Base-by-base conservation (phyloP, 2,329 filamentous ascomycete species). In the Rhynchosporium agropyri region DNA sequence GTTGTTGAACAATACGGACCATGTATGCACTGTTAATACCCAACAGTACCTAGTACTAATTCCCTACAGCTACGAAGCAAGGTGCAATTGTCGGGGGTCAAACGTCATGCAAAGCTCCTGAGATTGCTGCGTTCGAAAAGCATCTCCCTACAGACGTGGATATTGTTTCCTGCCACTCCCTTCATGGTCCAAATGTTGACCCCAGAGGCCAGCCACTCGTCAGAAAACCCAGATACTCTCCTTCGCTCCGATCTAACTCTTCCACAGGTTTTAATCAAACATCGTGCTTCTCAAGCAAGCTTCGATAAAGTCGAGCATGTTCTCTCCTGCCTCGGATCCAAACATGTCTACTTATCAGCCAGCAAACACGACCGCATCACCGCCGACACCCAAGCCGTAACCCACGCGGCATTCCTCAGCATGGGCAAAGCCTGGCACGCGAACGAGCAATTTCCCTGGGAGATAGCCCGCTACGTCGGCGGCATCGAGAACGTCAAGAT, bases 401-500 rank as follows among this genome's bases (percentile, higher is more conserved):
- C 95, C 0, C 95, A 99, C 78, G 95, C 93, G 1, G 95, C 96
- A 33, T 99, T 99, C 76, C 81, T 99, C 57, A 91, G 89, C 74
- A 99, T 99, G 95, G 95, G 96, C 67, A 96, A 94, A 67, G 95
- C 95, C 8, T 99, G 96, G 96, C 90, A 92, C 69, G 93, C 93
- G 38, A 96, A 96, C 76, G 85, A 89, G 63, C 92, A 99, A 75
- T 99, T 98, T 72, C 95, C 96, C 0, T 99, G 95, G 95, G 94
- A 98, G 72, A 87, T 94, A 53, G 87, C 88, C n/a, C 92, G 95
- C 67, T 99, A 98, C 77, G 87, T 97, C 3, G 95, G 95, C 63
- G 96, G 95, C 58, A 96, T 99, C 72, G 95, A 99, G 77, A 99
- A 99, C 76, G 94, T 98, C 72, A 99, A 99, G 80, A 97, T 98